Percentiles rank a stretch among this genome's conserved stretches.
These are phyloP conservation scores for Suillus tomentosus DNA, from an alignment of 768 basidiomycete species.

Conservation along the genomic window DNA sequence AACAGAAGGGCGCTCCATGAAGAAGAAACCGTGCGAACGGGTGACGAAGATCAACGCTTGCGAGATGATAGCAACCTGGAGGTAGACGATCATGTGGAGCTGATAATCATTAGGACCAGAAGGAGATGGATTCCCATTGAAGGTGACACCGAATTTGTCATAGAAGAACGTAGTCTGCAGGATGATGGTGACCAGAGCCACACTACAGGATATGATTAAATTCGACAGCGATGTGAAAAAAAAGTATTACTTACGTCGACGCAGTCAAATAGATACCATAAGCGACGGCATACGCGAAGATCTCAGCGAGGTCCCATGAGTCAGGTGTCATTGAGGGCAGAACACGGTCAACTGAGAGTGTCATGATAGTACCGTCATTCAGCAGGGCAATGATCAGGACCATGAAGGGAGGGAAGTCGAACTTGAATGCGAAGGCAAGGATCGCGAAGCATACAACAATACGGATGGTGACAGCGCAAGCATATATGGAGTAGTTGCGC, in stretches of 20 bases:
- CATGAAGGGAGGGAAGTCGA: slow-evolving; percentile 99
- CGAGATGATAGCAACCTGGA: slow-evolving; percentile 98
- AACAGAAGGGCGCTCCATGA: slow-evolving; percentile 91
- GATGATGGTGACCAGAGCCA: slow-evolving; percentile 82
- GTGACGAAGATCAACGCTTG: slow-evolving; percentile 98
- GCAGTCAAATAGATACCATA: slow-evolving; percentile 93
- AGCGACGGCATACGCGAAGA: slow-evolving; percentile 92
- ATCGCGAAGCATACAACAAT: slow-evolving; percentile 97
- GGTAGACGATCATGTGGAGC: slow-evolving; percentile 89
- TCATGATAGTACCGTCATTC: slow-evolving; percentile 99
- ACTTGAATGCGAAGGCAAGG: slow-evolving; percentile 93
- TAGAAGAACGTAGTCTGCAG: slow-evolving; percentile 90
- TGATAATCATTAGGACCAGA: slow-evolving; percentile 55
- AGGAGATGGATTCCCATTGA: slow-evolving; percentile 38
- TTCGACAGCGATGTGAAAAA: slow-evolving; percentile 4
- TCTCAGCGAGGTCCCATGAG: slow-evolving; percentile 95
- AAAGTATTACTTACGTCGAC: slow-evolving; percentile 69
- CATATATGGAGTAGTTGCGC: slow-evolving; percentile 98
- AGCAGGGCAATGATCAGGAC: slow-evolving; percentile 95
- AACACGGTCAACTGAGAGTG: slow-evolving; percentile 93
- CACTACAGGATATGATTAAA: slow-evolving; percentile 40
- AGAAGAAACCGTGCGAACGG: slow-evolving; percentile 93
- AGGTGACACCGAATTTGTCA: slow-evolving; percentile 74
- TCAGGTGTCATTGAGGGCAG: slow-evolving; percentile 91
- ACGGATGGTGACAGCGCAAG: slow-evolving; percentile 96